A percentile compares a stretch with the other conserved stretches of the same genome.
These are phyloP conservation scores for Pichia gijzeniarum DNA, from an alignment of 805 yeast species.

Conservation along the genomic window DNA sequence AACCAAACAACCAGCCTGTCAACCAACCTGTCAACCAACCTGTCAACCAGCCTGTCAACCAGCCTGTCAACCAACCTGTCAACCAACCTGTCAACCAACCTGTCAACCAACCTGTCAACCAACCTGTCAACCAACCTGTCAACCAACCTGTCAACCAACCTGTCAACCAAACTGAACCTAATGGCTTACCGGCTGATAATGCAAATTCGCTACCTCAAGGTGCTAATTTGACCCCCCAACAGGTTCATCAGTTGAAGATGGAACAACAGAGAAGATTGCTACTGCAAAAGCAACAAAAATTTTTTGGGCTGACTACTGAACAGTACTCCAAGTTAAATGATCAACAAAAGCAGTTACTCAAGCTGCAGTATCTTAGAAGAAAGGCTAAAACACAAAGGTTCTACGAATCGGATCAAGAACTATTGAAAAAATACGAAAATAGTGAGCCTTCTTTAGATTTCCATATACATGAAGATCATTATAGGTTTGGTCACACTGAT, in stretches of 20 bases:
- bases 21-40: constrained; percentile 1
- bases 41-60: constrained; percentile 5
- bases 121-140: constrained; percentile 1
- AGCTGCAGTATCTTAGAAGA: constrained; percentile 36
- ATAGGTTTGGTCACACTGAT: constrained; percentile 84
- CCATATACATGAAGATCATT: constrained; percentile 88
- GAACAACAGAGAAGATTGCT: constrained; percentile 24
- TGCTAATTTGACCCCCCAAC: constrained; percentile 18
- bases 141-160: constrained; percentile 5
- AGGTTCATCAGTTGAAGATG: constrained; percentile 11
- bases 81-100: constrained; percentile 15
- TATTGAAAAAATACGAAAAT: constrained; percentile 69
- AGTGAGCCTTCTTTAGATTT: constrained; percentile 78
- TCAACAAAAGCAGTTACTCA: constrained; percentile 37
- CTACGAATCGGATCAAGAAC: constrained; percentile 64
- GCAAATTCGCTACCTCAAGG: background rate
- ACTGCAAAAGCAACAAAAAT: constrained; percentile 20
- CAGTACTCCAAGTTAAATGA: constrained; percentile 31
- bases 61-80: background rate
- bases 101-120: constrained; percentile 4
- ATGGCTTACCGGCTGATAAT: no score
- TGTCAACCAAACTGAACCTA: constrained; percentile 10
- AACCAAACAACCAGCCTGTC: background rate
- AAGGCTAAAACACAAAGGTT: constrained; percentile 47
- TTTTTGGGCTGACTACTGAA: constrained; percentile 24